Evolutionary conservation across 768 basidiomycete genomes (phyloP), one percentile per base, ranked within the genome.

Genomic region (Lepiota brunneoincarnata): DNA sequence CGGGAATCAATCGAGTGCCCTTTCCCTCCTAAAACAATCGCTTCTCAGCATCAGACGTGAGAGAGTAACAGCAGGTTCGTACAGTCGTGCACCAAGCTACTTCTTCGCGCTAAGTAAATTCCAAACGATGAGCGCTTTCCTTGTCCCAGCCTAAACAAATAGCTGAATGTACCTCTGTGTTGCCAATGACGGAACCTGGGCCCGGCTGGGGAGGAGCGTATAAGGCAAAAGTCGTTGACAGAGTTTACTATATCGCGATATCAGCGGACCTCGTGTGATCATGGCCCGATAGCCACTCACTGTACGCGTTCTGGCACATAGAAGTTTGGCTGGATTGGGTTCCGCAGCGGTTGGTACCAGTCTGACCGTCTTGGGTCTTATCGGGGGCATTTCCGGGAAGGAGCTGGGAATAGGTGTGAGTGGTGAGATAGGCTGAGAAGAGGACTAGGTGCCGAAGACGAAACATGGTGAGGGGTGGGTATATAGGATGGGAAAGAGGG

Each of bases 1-100:
- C 79, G 10, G 88, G 90, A 58, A 92, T 88, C 59, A 87, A 64
- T 45, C 82, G 83, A 12, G 81, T 78, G 26, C 87, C 87, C 44
- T 82, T 76, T 35, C 79, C 81, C 58, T 70, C 65, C 83, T 86
- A 52, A 37, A 63, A 63, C 60, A 28, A n/a, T n/a, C n/a, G n/a
- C n/a, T n/a, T n/a, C 9, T 37, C 18, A 12, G 17, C 20, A 26
- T 49, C 9, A 40, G n/a, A 12, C 20, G 21, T 18, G 20, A 26
- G 50, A 38, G 15, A 34, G 43, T 2, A 4, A 40, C 28, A 28
- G 14, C 42, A 23, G 21, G 2, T 0, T 40, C 57, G 28, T 49
- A 71, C 75, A 64, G 76, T 72, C 15, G 67, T 63, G 57, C 75
- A 79, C 75, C 75, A 76, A 5, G 74, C 64, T 38, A 75, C 69